These are phyloP conservation scores for Puccinia brachypodii DNA, from an alignment of 1,284 basidiomycete species.

Conservation along the genomic window DNA sequence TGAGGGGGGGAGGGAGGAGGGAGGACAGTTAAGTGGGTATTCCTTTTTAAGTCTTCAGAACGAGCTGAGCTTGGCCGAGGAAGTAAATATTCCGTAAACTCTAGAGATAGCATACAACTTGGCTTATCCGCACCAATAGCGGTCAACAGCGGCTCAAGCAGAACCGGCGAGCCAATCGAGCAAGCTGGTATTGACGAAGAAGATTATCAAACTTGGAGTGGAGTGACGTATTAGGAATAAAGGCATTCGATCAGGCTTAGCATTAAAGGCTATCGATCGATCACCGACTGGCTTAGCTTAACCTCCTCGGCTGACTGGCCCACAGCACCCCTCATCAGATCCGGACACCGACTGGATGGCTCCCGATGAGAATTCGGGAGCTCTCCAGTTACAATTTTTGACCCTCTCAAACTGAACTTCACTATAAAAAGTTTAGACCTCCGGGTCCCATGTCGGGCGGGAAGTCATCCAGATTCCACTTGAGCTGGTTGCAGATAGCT, in stretches of 20 bases:
- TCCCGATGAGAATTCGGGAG: too few species aligned
- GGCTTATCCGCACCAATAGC: not conserved
- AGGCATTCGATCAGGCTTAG: not conserved
- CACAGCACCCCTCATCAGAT: not conserved
- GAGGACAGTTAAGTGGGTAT: not conserved
- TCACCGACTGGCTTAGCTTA: not conserved
- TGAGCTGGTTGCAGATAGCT: too few species aligned
- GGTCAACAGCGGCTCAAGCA: not conserved
- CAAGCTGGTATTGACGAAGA: not conserved
- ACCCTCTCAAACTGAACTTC: too few species aligned
- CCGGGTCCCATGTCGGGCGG: too few species aligned
- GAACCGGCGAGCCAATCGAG: not conserved
- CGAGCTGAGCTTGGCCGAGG: too few species aligned
- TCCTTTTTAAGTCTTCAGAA: too few species aligned
- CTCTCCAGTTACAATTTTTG: too few species aligned
- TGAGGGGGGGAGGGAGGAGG: not conserved
- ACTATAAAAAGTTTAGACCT: too few species aligned
- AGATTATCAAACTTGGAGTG: not conserved
- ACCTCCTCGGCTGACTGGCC: not conserved
- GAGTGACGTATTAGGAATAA: slow-evolving; percentile 3
- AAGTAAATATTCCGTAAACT: not conserved
- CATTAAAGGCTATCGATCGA: not conserved
- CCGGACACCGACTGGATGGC: too few species aligned
- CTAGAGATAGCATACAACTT: too few species aligned
- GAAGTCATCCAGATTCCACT: too few species aligned